These are phyloP conservation scores for Cyberlindnera nakhonratchasimensis DNA, from an alignment of 805 yeast species.

Conservation along the genomic window DNA sequence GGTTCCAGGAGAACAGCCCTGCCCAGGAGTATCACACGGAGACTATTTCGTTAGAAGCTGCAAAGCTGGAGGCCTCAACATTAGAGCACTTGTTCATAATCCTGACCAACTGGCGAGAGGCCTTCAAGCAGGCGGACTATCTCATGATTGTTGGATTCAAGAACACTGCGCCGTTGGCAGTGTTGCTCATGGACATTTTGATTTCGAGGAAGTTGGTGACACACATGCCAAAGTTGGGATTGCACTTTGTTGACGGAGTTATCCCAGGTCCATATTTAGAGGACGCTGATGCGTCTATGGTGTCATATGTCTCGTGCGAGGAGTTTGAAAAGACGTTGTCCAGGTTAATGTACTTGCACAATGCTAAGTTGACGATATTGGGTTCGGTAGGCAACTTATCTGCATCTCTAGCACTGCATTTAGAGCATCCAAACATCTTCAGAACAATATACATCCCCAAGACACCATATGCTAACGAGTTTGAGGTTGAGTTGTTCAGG, in stretches of 20 bases:
- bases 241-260: slow-evolving; percentile 36
- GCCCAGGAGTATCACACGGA: slow-evolving; percentile 16
- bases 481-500: slow-evolving; percentile 42
- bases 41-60: slow-evolving; percentile 35
- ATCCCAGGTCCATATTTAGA: slow-evolving; percentile 37
- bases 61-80: slow-evolving; percentile 30
- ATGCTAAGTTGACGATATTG: slow-evolving; percentile 24
- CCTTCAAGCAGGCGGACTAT: slow-evolving; percentile 45
- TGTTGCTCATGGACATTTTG: slow-evolving; percentile 43
- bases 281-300: slow-evolving; percentile 24
- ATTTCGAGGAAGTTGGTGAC: slow-evolving; percentile 30
- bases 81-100: slow-evolving; percentile 43
- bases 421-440: slow-evolving; percentile 54
- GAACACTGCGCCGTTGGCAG: slow-evolving; percentile 50
- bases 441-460: slow-evolving; percentile 48
- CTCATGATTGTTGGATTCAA: slow-evolving; percentile 50
- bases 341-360: slow-evolving; percentile 2
- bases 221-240: slow-evolving; percentile 26
- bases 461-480: slow-evolving; percentile 32
- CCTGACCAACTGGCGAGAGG: slow-evolving; percentile 46
- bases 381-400: slow-evolving; percentile 51
- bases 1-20: slow-evolving; percentile 10
- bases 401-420: slow-evolving; percentile 50
- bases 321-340: slow-evolving; percentile 5
- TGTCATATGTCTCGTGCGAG: slow-evolving; percentile 1